These are phyloP conservation scores for Komagataella ulmi DNA, from an alignment of 805 yeast genomes.

Conservation along the genomic window DNA sequence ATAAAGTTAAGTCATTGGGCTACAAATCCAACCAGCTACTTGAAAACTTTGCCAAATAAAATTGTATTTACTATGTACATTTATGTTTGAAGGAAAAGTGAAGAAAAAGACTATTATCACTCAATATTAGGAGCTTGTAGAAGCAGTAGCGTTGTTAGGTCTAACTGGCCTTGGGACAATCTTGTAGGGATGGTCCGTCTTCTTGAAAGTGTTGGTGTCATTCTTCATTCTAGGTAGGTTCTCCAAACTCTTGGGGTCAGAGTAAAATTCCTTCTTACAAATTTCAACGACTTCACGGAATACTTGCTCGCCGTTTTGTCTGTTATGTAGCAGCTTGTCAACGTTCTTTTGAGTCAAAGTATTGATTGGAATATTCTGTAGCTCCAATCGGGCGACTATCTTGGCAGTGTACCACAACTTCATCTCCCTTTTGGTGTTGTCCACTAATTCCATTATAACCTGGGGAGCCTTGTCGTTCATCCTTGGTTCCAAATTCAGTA, in stretches of 20 bases:
- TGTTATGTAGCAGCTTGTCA: slow-evolving; percentile 28
- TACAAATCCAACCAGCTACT: slow-evolving; percentile 47
- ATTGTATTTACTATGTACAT: neutral
- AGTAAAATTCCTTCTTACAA: slow-evolving; percentile 32
- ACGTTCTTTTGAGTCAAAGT: slow-evolving; percentile 43
- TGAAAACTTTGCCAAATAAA: neutral
- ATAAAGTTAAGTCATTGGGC: slow-evolving; percentile 51
- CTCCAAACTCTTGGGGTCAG: slow-evolving; percentile 9
- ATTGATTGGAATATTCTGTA: slow-evolving; percentile 42
- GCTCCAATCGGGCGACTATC: slow-evolving; percentile 67
- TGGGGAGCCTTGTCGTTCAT: slow-evolving; percentile 85
- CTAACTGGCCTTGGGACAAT: slow-evolving; percentile 17
- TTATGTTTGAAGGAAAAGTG: neutral
- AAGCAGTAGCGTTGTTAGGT: neutral
- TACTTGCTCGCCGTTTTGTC: slow-evolving; percentile 34
- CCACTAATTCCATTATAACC: slow-evolving; percentile 79
- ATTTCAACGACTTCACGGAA: slow-evolving; percentile 54
- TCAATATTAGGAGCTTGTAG: neutral
- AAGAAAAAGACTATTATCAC: neutral
- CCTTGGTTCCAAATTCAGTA: slow-evolving; percentile 73
- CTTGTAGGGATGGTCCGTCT: slow-evolving; percentile 7
- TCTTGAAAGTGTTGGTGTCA: slow-evolving; percentile 8
- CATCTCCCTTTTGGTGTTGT: slow-evolving; percentile 41
- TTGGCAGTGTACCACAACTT: slow-evolving; percentile 71
- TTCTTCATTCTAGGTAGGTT: slow-evolving; percentile 17